These are phyloP conservation scores for Fusarium compactum DNA, from an alignment of 2,329 filamentous ascomycete genomes.

Conservation along the genomic window DNA sequence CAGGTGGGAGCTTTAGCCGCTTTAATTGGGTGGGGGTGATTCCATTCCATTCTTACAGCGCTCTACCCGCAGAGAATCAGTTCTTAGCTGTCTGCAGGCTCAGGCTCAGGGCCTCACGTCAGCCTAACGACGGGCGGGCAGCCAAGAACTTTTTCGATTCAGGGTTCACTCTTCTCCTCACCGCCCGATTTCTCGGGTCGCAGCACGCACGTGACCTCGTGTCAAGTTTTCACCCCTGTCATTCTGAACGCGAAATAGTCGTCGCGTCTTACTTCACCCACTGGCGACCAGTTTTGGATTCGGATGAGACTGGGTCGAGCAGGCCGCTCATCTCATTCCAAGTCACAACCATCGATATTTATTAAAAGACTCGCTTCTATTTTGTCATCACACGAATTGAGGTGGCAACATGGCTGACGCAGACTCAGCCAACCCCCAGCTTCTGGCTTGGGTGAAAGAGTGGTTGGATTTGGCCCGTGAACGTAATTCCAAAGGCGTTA, in stretches of 20 bases:
- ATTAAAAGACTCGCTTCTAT: neutral
- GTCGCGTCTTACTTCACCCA: constrained; percentile 23
- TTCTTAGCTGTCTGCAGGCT: neutral
- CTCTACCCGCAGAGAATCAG: constrained; percentile 22
- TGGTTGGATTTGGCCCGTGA: constrained; percentile 78
- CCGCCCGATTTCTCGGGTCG: neutral
- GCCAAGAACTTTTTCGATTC: constrained; percentile 2
- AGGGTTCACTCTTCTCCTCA: constrained; percentile 13
- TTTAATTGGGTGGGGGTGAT: constrained; percentile 35
- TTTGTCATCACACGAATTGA: neutral
- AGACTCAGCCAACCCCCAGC: constrained; percentile 75
- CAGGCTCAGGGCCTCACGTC: constrained; percentile 38
- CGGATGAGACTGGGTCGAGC: neutral
- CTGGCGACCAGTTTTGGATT: neutral
- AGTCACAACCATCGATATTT: neutral
- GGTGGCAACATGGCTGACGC: constrained; percentile 50
- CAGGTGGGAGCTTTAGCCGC: constrained; percentile 32
- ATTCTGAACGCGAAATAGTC: constrained; percentile 8
- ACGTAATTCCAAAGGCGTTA: constrained; percentile 75
- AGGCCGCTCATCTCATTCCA: neutral
- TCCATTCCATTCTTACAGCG: neutral
- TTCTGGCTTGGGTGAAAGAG: constrained; percentile 80
- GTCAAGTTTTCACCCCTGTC: constrained; percentile 23
- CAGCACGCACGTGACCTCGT: constrained; percentile 42
- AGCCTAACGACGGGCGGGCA: constrained; percentile 27